Evolutionary conservation across 371 early-diverging fungal genomes (phyloP), one percentile per base, ranked within the genome.

Genomic region (Funneliformis caledonium): DNA sequence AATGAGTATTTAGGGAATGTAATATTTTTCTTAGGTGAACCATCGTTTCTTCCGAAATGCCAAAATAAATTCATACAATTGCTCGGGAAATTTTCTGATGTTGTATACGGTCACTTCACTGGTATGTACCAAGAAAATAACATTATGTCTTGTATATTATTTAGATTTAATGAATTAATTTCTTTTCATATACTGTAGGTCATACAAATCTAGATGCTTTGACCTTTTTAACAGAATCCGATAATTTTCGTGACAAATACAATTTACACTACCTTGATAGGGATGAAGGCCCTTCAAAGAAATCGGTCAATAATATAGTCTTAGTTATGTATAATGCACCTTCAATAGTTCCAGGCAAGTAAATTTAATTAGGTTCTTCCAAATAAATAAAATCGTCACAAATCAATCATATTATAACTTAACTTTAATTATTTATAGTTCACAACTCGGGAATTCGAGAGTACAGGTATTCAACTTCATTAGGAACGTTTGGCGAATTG

Each of bases 381-480:
- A 22, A 3, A 62, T n/a, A n/a, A 60, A 60, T 2, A 60, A 14
- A 60, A n/a, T 47, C 5, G 9, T 50, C 14, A 2, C 0, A n/a
- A n/a, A n/a, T n/a, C n/a, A 64, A 9, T 0, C 5, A 5, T 62
- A 0, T 45, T 10, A 4, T 52, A 11, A 52, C 16, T 11, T 56
- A n/a, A n/a, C n/a, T 33, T 48, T 14, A 61, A 48, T 26, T 33
- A 47, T 61, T 45, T 31, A 37, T 56, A 77, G 77, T 76, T 9
- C 80, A 87, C 78, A 90, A 90, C 69, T 90, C 91, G 60, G 87
- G 86, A 62, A 72, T 88, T 43, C 87, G 90, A 45, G 86, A 88
- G 10, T 91, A 89, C 80, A 61, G 75, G 3, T 91, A 89, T 81
- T 81, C 86, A 0, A 81, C 83, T 12, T 19, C 80, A 22, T 72